Conservation (phyloP, 441 rosid species). For the Aleurites moluccanus region DNA sequence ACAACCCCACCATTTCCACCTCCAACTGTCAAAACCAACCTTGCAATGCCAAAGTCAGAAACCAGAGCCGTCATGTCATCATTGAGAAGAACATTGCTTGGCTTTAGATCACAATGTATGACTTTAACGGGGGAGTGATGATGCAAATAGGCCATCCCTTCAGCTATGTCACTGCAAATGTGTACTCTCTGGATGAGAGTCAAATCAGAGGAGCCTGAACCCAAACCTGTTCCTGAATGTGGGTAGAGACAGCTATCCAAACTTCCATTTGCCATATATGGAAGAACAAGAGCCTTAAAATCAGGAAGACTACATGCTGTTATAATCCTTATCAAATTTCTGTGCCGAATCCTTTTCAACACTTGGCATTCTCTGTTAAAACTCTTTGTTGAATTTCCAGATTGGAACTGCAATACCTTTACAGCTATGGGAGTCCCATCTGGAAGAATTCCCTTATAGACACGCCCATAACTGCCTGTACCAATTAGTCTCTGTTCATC, state of each 20-base stretch:
- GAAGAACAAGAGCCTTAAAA: constrained; percentile 35
- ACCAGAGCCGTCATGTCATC: constrained; percentile 29
- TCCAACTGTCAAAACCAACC: constrained; percentile 35
- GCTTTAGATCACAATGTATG: constrained; percentile 34
- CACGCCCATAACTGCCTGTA: constrained; percentile 29
- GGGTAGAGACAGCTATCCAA: constrained; percentile 27
- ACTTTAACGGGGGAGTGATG: constrained; percentile 31
- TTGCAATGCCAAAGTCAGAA: constrained; percentile 32
- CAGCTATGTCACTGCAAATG: constrained; percentile 32
- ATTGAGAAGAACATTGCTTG: constrained; percentile 34
- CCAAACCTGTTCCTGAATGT: constrained; percentile 16
- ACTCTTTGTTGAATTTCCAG: constrained; percentile 28
- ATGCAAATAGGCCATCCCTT: constrained; percentile 34
- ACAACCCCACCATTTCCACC: constrained; percentile 32
- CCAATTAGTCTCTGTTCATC: constrained; percentile 27
- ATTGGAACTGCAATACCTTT: constrained; percentile 30
- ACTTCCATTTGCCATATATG: constrained; percentile 35
- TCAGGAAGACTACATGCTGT: constrained; percentile 33
- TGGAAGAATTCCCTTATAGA: constrained; percentile 27
- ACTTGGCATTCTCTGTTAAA: constrained; percentile 35
- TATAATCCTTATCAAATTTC: constrained; percentile 31
- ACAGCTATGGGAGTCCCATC: constrained; percentile 33
- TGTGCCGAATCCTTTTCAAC: constrained; percentile 33
- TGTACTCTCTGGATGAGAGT: constrained; percentile 31
- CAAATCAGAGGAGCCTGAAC: constrained; percentile 35